A percentile compares a stretch with the other conserved stretches of the same genome.
Conservation (phyloP, 495 filamentous ascomycete genomes). For the Paragyromitra xinjiangensis region DNA sequence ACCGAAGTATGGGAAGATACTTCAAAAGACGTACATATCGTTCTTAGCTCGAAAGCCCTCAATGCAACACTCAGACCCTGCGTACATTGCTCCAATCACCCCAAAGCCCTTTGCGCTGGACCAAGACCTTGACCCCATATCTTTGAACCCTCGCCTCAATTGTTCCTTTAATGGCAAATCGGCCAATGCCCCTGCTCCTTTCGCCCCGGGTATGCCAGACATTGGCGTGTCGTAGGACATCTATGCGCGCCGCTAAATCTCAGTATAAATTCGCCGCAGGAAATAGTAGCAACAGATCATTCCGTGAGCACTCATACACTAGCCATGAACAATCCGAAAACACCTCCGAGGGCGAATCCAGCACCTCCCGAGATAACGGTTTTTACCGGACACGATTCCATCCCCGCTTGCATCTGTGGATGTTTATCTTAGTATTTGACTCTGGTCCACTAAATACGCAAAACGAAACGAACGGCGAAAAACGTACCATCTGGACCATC, state of each 20-base stretch:
- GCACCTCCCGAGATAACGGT: conserved; percentile 82
- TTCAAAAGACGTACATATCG: conserved; percentile 65
- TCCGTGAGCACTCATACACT: conserved; percentile 30
- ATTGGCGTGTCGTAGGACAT: conserved; percentile 90
- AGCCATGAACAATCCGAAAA: conserved; percentile 97
- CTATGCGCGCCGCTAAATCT: conserved; percentile 65
- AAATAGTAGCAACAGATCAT: conserved; percentile 1
- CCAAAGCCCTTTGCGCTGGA: conserved; percentile 95
- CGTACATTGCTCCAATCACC: conserved; percentile 85
- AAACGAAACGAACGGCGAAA: conserved; percentile 3
- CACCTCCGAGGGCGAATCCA: conserved; percentile 87
- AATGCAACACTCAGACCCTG: conserved; percentile 93
- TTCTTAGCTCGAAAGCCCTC: conserved; percentile 93
- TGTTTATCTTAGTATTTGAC: conserved; percentile 18
- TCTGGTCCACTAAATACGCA: neutral
- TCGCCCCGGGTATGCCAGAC: conserved; percentile 59
- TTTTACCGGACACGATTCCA: conserved; percentile 90
- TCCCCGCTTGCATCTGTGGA: conserved; percentile 75
- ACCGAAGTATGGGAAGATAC: neutral
- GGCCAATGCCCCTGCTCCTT: conserved; percentile 67
- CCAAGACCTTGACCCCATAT: conserved; percentile 87
- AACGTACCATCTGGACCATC: conserved; percentile 52
- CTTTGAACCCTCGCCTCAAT: conserved; percentile 82
- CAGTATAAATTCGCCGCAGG: neutral
- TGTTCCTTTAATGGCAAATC: conserved; percentile 83